Base-by-base conservation (phyloP, 768 basidiomycete genomes). In the Filobasidium wieringae region DNA sequence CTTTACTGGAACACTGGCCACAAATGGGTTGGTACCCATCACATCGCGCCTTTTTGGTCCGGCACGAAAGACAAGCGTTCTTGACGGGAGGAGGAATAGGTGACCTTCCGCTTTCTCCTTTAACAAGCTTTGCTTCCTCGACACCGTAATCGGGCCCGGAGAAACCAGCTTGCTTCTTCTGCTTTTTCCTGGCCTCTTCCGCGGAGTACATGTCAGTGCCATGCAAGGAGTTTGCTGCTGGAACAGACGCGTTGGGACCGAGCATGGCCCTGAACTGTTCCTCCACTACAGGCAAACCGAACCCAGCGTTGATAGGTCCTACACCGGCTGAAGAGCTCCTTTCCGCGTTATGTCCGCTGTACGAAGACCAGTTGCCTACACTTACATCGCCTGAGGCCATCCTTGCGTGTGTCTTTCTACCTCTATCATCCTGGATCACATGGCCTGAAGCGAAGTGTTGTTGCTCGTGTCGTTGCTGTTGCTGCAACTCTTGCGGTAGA, bases 1-100 rank as follows among this genome's bases (percentile, higher is more conserved):
- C 60, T 56, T 71, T 71, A 37, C 61, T 62, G 14, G 37, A 32
- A 53, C 72, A 73, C 66, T 72, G 56, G 2, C 67, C 64, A 49
- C 72, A 73, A 8, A 71, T 60, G 6, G 72, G 72, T 56, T 66
- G 64, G 1, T 57, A 59, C 17, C 72, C 72, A 57, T 73, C 72
- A 34, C 72, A 73, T 56, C 69, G 65, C 0, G 70, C 70, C 61
- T 73, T 73, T 43, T 69, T 68, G 7, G 62, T 64, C 36, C 72
- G 59, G 45, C 72, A 73, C 33, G 63, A 66, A 14, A 73, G 56
- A 58, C 72, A 73, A 27, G 72, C 72, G 27, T 53, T 57, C 51
- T 63, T 63, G 26, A 57, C 58, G 14, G 61, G 61, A 17, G 61
- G 61, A 22, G 57, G 50, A n/a, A 57, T 50, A 17, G n/a, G n/a